These are phyloP conservation scores for Phytophthora meadii DNA, from an alignment of 352 stramenopile genomes.

Conservation along the genomic window DNA sequence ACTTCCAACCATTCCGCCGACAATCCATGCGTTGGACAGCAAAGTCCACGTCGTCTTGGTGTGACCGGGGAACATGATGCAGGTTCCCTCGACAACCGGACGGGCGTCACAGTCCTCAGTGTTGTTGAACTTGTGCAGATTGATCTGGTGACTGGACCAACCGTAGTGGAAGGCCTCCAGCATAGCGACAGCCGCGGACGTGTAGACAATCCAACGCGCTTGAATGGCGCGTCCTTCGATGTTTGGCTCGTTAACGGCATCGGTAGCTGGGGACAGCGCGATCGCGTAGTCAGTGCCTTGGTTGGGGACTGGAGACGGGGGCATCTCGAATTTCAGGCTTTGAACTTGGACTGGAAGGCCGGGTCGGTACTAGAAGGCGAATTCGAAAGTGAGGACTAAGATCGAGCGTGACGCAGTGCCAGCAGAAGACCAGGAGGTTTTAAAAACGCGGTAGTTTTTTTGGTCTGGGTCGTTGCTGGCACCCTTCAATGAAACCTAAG, in stretches of 20 bases:
- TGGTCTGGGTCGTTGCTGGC: background rate
- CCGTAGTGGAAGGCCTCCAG: slow-evolving; percentile 59
- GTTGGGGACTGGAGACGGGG: slow-evolving; percentile 11
- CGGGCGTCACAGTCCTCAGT: slow-evolving; percentile 41
- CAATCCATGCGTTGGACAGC: slow-evolving; percentile 61
- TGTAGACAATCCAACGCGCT: slow-evolving; percentile 47
- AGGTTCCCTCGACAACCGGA: slow-evolving; percentile 48
- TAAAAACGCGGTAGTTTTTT: background rate
- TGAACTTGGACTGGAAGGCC: slow-evolving; percentile 24
- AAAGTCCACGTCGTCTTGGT: slow-evolving; percentile 53
- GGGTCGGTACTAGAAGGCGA: slow-evolving; percentile 18
- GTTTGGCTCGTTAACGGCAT: background rate
- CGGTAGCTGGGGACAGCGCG: slow-evolving; percentile 11
- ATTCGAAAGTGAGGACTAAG: slow-evolving; percentile 25
- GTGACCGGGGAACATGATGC: slow-evolving; percentile 69
- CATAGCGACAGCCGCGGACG: slow-evolving; percentile 39
- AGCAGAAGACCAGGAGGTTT: background rate
- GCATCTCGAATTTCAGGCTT: slow-evolving; percentile 7
- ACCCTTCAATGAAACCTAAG: slow-evolving; percentile 3
- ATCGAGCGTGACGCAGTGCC: background rate
- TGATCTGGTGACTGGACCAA: slow-evolving; percentile 61
- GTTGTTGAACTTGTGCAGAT: slow-evolving; percentile 58
- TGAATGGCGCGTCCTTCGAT: slow-evolving; percentile 16
- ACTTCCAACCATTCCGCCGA: slow-evolving; percentile 59
- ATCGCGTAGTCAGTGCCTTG: slow-evolving; percentile 24